Evolutionary conservation across 805 yeast species (phyloP), one percentile per base, ranked within the genome.

Genomic region (Cephaloascus albidus): DNA sequence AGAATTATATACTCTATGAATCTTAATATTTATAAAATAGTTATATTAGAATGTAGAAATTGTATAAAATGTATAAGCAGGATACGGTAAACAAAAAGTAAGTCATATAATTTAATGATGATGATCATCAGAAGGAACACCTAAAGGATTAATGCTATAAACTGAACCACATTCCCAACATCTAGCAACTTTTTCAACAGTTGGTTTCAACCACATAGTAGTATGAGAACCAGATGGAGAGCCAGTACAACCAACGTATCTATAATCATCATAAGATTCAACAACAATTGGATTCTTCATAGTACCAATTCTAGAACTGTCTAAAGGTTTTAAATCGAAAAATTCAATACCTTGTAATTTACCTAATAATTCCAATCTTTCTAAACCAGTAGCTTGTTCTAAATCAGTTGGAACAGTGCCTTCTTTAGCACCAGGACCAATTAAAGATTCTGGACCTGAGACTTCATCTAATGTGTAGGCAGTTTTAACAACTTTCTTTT

Each of bases 101-200:
- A 47, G 3, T 53, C 49, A 2, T 20, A 6, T 16, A 19, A 18
- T 18, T 35, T 47, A 59, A 51, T 72, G 75, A 61, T 76, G 80
- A 60, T 70, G 74, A 58, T 75, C 80, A 54, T 68, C 78, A 45
- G 66, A 75, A 51, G 81, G 83, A 50, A 79, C 83, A 65, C 96
- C 97, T 55, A 89, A 74, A 69, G 81, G 82, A 68, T 88, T 85
- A 54, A 89, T 68, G 57, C 85, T 79, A 75, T 84, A 90, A 51
- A 88, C 95, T 52, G 89, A 82, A 66, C 98, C 98, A 66, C 97
- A 90, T 67, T 93, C 96, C 96, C 96, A 86, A 72, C 97, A 93
- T 80, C 98, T 87, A 51, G 85, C 85, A 45, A 83, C 83, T 65
- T 85, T 72, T 37, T 76, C 85, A 48, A 72, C 76, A 50, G 88